These are phyloP conservation scores for Orobanche coerulescens DNA, from an alignment of 257 asterid genomes.

Conservation along the genomic window DNA sequence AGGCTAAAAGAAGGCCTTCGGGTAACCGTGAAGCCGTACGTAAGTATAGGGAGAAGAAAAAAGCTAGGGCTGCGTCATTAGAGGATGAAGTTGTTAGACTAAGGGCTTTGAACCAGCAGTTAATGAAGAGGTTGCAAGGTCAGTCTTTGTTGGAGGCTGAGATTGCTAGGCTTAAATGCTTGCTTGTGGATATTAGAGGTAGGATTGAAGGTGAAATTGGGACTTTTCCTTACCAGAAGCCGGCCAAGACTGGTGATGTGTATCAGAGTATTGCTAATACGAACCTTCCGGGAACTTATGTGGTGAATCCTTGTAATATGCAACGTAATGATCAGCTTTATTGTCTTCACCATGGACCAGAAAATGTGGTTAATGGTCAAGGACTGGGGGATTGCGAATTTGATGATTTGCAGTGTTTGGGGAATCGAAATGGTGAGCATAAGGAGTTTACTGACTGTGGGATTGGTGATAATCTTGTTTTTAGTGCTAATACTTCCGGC, in stretches of 20 bases:
- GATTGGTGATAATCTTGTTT: slow-evolving; percentile 26
- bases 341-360: slow-evolving; percentile 71
- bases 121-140: slow-evolving; percentile 80
- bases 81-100: slow-evolving; percentile 77
- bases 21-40: slow-evolving; percentile 98
- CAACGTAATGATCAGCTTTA: slow-evolving; percentile 70
- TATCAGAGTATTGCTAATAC: slow-evolving; percentile 39
- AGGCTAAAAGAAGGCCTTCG: slow-evolving; percentile 57
- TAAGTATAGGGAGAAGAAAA: slow-evolving; percentile 92
- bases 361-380: slow-evolving; percentile 41
- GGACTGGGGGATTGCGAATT: slow-evolving; percentile 54
- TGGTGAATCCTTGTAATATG: slow-evolving; percentile 72
- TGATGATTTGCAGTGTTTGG: slow-evolving; percentile 53
- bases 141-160: slow-evolving; percentile 91
- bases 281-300: slow-evolving; percentile 49
- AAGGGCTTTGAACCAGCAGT: slow-evolving; percentile 81
- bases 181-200: slow-evolving; percentile 93
- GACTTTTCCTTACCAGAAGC: slow-evolving; percentile 89
- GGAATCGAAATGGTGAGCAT: slow-evolving; percentile 34
- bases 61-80: slow-evolving; percentile 77
- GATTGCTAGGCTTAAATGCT: slow-evolving; percentile 81
- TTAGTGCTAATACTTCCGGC: slow-evolving; percentile 29
- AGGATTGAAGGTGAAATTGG: slow-evolving; percentile 98
- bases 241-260: slow-evolving; percentile 38
- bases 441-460: slow-evolving; percentile 46